Evolutionary conservation across 2,329 filamentous ascomycete species (phyloP), one percentile per base, ranked within the genome.

Genomic region (Atkinsonella hypoxylon): DNA sequence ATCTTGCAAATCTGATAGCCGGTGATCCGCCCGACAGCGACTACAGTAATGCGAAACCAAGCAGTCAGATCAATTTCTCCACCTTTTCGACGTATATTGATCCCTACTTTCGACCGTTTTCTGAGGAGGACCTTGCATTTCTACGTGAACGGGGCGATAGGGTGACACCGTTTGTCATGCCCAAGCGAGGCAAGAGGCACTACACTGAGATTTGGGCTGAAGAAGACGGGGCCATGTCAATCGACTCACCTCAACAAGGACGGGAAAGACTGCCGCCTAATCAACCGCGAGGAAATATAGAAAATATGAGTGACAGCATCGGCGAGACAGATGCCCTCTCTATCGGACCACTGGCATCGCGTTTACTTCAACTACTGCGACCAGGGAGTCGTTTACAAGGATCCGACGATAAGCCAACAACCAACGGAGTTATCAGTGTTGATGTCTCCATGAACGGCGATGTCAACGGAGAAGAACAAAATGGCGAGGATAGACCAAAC

Each of bases 41-140:
- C 70, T 97, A 96, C 62, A 96, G 88, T 64, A 95, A 82, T 63
- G 85, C 89, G 34, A 98, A 97, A 64, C 89, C 91, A 5, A 83
- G 84, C 18, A 95, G 91, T 60, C 93, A 98, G 71, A 93, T 97
- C 65, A 90, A 87, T 64, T 93, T 93, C 57, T 85, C 82, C 51
- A 95, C 91, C 1, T 98, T 98, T 67, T 84, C 86, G n/a, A 83
- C 86, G 6, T 95, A 93, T 63, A 79, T 94, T 50, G 93, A 98
- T 56, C 88, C 90, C 0, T 97, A 87, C 69, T 93, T 96, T 57
- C 81, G 91, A 6, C 82, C 86, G 0, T 85, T 95, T 58, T 87
- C 85, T 0, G 93, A 98, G 63, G 93, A 98, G 64, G 93, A 98
- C 62, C 78, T 96, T 44, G 89, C 88, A 1, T 98, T 96, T 63